These are phyloP conservation scores for Cetraspora pellucida DNA, from an alignment of 192 early-diverging fungal genomes.

Conservation along the genomic window DNA sequence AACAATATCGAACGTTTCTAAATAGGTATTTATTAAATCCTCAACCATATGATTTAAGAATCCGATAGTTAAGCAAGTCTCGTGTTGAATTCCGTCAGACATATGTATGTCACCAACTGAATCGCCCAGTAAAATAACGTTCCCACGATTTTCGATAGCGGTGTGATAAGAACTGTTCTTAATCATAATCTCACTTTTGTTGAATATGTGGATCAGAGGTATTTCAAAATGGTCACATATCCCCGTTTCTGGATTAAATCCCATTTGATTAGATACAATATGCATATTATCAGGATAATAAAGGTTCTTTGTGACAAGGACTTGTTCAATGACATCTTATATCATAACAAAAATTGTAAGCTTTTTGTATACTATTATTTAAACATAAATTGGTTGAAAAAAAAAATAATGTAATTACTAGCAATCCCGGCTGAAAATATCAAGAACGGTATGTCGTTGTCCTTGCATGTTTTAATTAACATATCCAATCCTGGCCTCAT, in stretches of 20 bases:
- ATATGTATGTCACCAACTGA: conserved; percentile 72
- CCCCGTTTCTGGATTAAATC: conserved; percentile 54
- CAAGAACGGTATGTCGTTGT: conserved; percentile 57
- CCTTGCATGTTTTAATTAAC: conserved; percentile 44
- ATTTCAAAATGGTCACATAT: conserved; percentile 61
- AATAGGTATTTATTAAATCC: conserved; percentile 51
- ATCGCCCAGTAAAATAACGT: conserved; percentile 74
- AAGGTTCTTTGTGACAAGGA: conserved; percentile 48
- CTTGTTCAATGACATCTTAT: conserved; percentile 64
- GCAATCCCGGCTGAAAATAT: conserved; percentile 75
- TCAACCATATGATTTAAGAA: conserved; percentile 72
- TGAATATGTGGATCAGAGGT: conserved; percentile 73
- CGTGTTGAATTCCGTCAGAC: conserved; percentile 60
- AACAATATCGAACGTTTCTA: conserved; percentile 67
- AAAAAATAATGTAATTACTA: conserved; percentile 21
- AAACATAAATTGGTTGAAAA: background rate
- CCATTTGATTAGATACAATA: conserved; percentile 73
- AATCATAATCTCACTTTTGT: conserved; percentile 67
- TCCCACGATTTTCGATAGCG: conserved; percentile 48
- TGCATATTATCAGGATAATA: conserved; percentile 56
- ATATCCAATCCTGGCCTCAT: conserved; percentile 50
- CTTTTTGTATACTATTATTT: background rate
- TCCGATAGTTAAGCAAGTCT: conserved; percentile 64
- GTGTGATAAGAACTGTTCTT: conserved; percentile 48
- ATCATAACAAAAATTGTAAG: background rate